phyloP scores from a whole-genome alignment of 2,329 filamentous ascomycete genomes.

The Ilyonectria robusta region DNA sequence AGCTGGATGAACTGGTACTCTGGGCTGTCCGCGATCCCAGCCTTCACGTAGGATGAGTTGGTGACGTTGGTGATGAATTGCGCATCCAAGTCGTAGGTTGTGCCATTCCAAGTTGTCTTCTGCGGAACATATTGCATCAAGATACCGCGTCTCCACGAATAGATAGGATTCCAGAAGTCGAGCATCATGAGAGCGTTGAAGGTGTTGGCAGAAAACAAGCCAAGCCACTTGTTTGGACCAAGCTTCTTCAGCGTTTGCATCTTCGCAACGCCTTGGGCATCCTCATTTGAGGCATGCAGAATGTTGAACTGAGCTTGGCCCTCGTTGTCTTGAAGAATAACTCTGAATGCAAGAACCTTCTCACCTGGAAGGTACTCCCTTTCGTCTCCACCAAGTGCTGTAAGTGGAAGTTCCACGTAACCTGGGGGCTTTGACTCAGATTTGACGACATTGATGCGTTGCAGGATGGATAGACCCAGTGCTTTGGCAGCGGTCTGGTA shows the following conservation, averaged over 20 bases:
- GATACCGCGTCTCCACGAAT: slow-evolving; percentile 15
- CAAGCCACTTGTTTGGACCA: neutral
- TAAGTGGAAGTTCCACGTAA: neutral
- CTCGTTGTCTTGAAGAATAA: neutral
- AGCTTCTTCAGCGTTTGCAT: slow-evolving; percentile 11
- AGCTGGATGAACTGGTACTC: slow-evolving; percentile 8
- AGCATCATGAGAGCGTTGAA: slow-evolving; percentile 20
- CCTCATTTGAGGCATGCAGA: slow-evolving; percentile 16
- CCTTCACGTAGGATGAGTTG: neutral
- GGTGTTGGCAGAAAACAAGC: neutral
- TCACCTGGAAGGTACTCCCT: neutral
- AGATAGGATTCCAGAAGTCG: slow-evolving; percentile 26
- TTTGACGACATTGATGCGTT: neutral
- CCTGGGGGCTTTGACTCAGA: neutral
- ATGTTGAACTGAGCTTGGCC: slow-evolving; percentile 12
- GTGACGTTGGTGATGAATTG: slow-evolving; percentile 6
- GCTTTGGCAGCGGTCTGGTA: neutral
- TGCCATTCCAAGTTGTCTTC: neutral
- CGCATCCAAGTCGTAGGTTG: neutral
- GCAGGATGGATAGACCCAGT: neutral
- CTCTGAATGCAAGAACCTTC: neutral
- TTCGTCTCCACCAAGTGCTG: neutral
- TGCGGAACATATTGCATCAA: slow-evolving; percentile 20
- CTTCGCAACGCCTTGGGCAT: slow-evolving; percentile 13
- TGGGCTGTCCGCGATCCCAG: neutral